Conservation (phyloP, 176 grass and related monocot species). For the Leersia perrieri region DNA sequence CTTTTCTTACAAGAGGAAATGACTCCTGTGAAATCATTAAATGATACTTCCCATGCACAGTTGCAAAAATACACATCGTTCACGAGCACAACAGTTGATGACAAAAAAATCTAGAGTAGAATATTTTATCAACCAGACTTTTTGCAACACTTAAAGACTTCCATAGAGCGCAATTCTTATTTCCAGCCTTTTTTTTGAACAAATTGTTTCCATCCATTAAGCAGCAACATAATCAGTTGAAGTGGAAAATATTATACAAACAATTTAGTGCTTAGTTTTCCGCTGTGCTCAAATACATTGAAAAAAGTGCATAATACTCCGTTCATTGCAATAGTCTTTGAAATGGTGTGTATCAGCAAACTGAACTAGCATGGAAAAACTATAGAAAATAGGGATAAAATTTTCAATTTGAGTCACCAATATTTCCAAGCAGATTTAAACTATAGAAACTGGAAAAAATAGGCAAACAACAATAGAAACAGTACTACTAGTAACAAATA, state of each 20-base stretch:
- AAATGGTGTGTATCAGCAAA: not conserved
- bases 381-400: not conserved
- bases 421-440: constrained; percentile 10
- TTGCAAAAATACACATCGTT: constrained; percentile 10
- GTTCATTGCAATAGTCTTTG: not conserved
- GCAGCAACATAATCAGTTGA: constrained; percentile 8
- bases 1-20: not conserved
- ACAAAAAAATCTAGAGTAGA: not conserved
- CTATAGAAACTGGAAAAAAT: not conserved
- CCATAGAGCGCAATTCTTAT: not conserved
- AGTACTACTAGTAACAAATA: not conserved
- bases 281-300: not conserved
- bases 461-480: not conserved
- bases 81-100: not conserved
- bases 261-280: constrained; percentile 1
- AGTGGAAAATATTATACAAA: not conserved
- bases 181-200: too few relatives aligned
- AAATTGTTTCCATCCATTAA: not conserved
- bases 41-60: constrained; percentile 1
- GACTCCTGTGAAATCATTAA: not conserved
- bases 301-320: not conserved
- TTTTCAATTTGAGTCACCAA: not conserved
- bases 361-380: not conserved
- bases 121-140: not conserved
- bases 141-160: not conserved